phyloP scores from a whole-genome alignment of 306 rosid species.

The Astragalus glycyphyllos region DNA sequence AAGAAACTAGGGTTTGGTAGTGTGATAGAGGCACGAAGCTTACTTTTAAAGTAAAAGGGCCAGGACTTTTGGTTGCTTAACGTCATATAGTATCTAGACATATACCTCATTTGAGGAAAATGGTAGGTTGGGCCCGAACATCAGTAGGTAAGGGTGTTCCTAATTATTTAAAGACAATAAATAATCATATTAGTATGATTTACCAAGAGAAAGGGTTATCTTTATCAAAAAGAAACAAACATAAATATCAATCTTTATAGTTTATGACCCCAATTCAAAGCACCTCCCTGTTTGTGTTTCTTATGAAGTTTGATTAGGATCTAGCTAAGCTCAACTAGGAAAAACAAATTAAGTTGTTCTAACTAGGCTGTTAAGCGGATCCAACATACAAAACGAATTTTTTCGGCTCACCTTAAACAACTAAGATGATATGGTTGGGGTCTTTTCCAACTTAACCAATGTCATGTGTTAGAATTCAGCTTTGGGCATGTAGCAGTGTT shows the following conservation, averaged over 20 bases:
- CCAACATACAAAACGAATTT: background rate
- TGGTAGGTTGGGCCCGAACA: slow-evolving; percentile 65
- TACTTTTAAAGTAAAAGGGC: slow-evolving; percentile 59
- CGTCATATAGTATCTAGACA: slow-evolving; percentile 47
- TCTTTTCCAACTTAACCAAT: no score
- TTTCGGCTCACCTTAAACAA: slow-evolving; percentile 18
- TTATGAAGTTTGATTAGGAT: background rate
- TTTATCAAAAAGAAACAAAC: slow-evolving; percentile 12
- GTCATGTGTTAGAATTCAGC: no score
- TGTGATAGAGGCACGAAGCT: slow-evolving; percentile 57
- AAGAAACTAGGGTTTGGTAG: slow-evolving; percentile 65
- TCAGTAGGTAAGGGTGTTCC: slow-evolving; percentile 62
- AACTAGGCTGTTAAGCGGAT: slow-evolving; percentile 6
- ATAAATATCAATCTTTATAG: background rate
- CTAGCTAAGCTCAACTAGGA: background rate
- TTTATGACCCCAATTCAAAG: slow-evolving; percentile 10
- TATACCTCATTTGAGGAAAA: slow-evolving; percentile 51
- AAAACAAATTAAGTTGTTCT: background rate
- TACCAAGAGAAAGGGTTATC: background rate
- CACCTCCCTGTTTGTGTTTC: background rate
- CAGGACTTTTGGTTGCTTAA: slow-evolving; percentile 54
- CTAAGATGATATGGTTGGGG: no score
- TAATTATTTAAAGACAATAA: slow-evolving; percentile 38
- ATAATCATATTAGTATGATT: slow-evolving; percentile 27
- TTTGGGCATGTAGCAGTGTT: no score